Base-by-base conservation (phyloP, 345 rosid species). In the Pistacia atlantica region DNA sequence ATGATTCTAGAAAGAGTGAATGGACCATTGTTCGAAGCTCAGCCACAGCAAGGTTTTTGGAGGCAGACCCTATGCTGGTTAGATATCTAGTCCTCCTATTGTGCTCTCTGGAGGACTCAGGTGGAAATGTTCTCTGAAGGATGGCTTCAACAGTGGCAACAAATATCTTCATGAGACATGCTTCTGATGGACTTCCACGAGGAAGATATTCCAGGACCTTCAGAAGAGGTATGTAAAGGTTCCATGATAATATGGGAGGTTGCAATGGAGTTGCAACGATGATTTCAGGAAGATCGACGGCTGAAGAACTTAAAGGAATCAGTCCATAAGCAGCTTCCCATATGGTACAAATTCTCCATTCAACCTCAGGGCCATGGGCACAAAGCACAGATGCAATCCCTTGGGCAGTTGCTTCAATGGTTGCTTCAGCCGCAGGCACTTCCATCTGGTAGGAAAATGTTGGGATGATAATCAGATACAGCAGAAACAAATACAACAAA, bases 321-420 rank as follows among this genome's bases (percentile, higher is more conserved):
- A 95, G 77, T 61, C 99, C 99, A 74, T 95, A 95, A 48, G 99
- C 98, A 69, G 99, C 99, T 88, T 95, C 99, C 99, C 99, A 95
- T 67, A 95, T 95, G 45, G 99, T 95, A 83, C 99, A 95, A 57
- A 95, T 95, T 86, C 99, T 89, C 99, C 99, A 95, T 70, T 95
- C 99, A 67, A 95, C 99, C 82, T 95, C 98, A 37, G 99, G 98
- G 60, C 99, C 99, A 70, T 95, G 99, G 79, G 98, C 99, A 85
- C 99, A 95, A 77, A 95, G 99, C 98, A 95, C 92, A 14, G 99
- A 95, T 46, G 99, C 98, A 81, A 95, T 95, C 76, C 99, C 99
- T 84, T 95, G 99, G 73, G 99, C 99, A 71, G 99, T 95, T 73
- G 99, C 99, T 89, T 95, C 99, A 78, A 95, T 95, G 59, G 94